These are phyloP conservation scores for Corylus americana DNA, from an alignment of 306 rosid species.

Conservation along the genomic window DNA sequence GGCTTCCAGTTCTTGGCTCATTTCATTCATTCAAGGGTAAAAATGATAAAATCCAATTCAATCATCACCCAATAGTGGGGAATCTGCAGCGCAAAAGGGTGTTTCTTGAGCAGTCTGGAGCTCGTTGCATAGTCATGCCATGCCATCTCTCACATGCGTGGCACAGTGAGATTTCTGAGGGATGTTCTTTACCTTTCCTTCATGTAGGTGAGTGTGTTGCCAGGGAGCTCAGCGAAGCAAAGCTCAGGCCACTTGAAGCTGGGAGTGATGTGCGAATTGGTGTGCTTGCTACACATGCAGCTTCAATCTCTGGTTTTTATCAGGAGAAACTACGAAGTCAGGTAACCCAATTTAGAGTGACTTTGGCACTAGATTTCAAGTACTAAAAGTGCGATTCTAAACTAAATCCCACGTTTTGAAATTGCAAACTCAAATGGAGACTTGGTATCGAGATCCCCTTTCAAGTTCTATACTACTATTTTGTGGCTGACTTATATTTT, in stretches of 20 bases:
- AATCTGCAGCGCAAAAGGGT: slow-evolving; percentile 46
- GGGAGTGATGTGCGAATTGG: slow-evolving; percentile 51
- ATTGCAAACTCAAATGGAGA: neutral
- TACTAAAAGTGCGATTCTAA: too few relatives aligned
- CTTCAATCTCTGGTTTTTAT: slow-evolving; percentile 43
- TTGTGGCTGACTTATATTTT: neutral
- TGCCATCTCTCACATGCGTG: slow-evolving; percentile 68
- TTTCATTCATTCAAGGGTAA: slow-evolving; percentile 28
- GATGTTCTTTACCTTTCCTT: slow-evolving; percentile 54
- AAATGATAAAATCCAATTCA: slow-evolving; percentile 31
- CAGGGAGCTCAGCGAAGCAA: slow-evolving; percentile 54
- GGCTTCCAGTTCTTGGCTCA: slow-evolving; percentile 36
- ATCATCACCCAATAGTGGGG: slow-evolving; percentile 37
- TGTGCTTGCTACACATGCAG: slow-evolving; percentile 45
- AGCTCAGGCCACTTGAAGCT: slow-evolving; percentile 59
- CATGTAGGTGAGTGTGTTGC: slow-evolving; percentile 73
- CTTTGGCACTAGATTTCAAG: too few relatives aligned
- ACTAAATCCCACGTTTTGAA: too few relatives aligned
- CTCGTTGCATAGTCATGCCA: slow-evolving; percentile 61
- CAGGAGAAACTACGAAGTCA: slow-evolving; percentile 56
- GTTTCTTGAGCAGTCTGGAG: slow-evolving; percentile 62
- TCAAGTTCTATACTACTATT: slow-evolving; percentile 1
- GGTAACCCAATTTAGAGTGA: slow-evolving; percentile 27
- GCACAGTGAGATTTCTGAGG: slow-evolving; percentile 54
- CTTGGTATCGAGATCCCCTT: neutral